phyloP scores from a whole-genome alignment of 163 green algal genomes.

The Chlorella variabilis region DNA sequence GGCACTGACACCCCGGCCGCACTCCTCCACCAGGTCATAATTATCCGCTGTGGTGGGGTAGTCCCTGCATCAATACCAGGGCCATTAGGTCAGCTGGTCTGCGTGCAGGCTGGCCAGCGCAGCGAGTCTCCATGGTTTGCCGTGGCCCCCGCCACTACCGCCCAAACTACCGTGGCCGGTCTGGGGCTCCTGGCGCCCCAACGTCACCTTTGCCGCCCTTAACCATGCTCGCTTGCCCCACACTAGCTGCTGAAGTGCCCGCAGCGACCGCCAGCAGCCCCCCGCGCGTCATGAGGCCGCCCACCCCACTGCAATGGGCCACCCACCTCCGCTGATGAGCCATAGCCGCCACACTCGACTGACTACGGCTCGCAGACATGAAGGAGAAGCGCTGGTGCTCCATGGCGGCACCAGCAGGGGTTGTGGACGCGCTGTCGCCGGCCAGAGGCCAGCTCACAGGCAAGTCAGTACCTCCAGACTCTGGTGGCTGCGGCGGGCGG shows the following conservation, averaged over 20 bases:
- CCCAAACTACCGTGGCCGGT: no score
- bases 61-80: constrained; percentile 48
- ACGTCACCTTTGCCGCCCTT: not conserved
- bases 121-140: not conserved
- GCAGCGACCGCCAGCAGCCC: not conserved
- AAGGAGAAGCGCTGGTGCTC: constrained; percentile 33
- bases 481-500: no score
- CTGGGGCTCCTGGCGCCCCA: not conserved
- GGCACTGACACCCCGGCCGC: constrained; percentile 90
- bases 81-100: no score
- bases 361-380: constrained; percentile 16
- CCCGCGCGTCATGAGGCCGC: no score
- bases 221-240: not conserved
- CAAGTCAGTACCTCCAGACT: not conserved
- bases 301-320: not conserved
- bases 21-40: constrained; percentile 95
- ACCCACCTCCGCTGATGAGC: not conserved
- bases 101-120: not conserved
- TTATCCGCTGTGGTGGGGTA: constrained; percentile 80
- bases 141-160: not conserved
- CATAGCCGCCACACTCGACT: constrained; percentile 8
- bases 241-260: no score
- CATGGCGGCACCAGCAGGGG: constrained; percentile 5
- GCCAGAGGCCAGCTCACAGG: not conserved
- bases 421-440: not conserved